Evolutionary conservation across 345 rosid species (phyloP).

Genomic region (Clarkia xantiana): DNA sequence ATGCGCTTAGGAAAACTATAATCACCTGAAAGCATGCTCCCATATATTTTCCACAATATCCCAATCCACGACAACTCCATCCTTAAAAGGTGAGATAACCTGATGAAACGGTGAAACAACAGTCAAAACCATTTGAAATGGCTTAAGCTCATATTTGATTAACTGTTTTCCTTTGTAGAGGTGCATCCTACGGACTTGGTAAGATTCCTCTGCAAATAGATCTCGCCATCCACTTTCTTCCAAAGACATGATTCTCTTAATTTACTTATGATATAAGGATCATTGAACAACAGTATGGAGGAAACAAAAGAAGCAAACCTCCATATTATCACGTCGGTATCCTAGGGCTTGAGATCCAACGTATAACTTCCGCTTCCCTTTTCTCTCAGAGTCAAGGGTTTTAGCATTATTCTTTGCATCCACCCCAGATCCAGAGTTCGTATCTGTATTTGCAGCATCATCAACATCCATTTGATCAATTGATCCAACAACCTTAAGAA

Average conservation of each 20-base stretch:
- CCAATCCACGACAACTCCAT: constrained; percentile 92
- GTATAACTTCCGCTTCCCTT: constrained; percentile 61
- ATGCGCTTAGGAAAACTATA: background rate
- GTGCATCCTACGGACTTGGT: background rate
- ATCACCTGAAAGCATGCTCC: constrained; percentile 91
- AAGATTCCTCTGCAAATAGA: background rate
- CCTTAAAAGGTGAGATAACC: constrained; percentile 82
- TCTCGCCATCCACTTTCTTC: background rate
- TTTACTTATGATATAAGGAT: background rate
- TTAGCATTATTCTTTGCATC: constrained; percentile 44
- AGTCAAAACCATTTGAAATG: constrained; percentile 1
- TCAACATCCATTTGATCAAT: constrained; percentile 88
- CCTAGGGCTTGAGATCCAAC: constrained; percentile 87
- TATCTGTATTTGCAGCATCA: constrained; percentile 31
- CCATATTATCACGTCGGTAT: constrained; percentile 87
- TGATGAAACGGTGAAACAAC: constrained; percentile 11
- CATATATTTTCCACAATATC: constrained; percentile 87
- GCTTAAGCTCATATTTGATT: too few relatives aligned
- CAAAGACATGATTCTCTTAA: background rate
- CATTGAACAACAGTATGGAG: too few relatives aligned
- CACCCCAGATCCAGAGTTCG: constrained; percentile 22
- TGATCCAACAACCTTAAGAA: constrained; percentile 69
- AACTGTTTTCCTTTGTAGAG: too few relatives aligned
- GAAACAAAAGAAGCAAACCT: constrained; percentile 30
- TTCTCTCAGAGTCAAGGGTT: constrained; percentile 37